A percentile compares a stretch with the other conserved stretches of the same genome.
Conservation (phyloP, 306 rosid genomes). For the Dalbergia cultrata region DNA sequence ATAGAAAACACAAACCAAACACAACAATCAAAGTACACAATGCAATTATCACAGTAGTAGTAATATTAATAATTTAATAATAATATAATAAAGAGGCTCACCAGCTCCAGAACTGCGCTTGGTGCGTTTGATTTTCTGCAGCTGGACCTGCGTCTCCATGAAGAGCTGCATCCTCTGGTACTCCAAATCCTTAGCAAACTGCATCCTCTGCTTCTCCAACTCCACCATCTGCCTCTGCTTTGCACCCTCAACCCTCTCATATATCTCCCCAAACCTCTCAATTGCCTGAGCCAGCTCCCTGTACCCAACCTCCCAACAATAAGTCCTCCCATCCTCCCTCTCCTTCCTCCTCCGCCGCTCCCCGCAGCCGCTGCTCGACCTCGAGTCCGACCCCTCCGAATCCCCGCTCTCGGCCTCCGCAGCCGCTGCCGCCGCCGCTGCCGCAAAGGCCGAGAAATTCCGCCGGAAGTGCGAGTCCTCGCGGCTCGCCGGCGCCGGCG, state of each 20-base stretch:
- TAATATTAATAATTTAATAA: neutral
- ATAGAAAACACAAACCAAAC: neutral
- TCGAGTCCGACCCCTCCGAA: constrained; percentile 44
- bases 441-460: constrained; percentile 66
- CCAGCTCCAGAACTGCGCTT: constrained; percentile 62
- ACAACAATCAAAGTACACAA: neutral
- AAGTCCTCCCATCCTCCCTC: neutral
- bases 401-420: constrained; percentile 51
- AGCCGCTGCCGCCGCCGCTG: constrained; percentile 52
- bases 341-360: constrained; percentile 37
- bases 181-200: constrained; percentile 80
- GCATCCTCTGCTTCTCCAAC: constrained; percentile 87
- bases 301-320: constrained; percentile 45
- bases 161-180: constrained; percentile 73
- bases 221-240: constrained; percentile 79
- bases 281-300: constrained; percentile 70
- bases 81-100: constrained; percentile 37
- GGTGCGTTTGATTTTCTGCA: constrained; percentile 70
- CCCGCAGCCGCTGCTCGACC: constrained; percentile 45
- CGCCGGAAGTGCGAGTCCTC: constrained; percentile 51
- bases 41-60: neutral
- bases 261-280: constrained; percentile 66
- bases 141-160: constrained; percentile 76
- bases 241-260: constrained; percentile 72
- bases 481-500: constrained; percentile 7